Percentiles rank a stretch among this genome's conserved stretches.
These are phyloP conservation scores for Didymella lethalis DNA, from an alignment of 2,329 filamentous ascomycete genomes.

Conservation along the genomic window DNA sequence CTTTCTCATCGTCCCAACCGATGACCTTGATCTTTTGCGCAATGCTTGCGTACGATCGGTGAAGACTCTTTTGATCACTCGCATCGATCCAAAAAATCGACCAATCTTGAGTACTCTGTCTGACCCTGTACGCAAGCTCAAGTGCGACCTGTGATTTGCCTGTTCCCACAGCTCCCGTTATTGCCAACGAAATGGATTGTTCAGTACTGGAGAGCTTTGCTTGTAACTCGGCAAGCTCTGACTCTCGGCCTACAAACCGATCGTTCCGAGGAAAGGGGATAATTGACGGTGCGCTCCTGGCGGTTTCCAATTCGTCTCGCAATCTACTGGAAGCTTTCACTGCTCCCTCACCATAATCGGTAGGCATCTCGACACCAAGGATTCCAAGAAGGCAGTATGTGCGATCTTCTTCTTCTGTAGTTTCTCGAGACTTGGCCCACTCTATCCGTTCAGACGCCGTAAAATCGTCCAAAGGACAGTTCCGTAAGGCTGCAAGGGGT, in stretches of 20 bases:
- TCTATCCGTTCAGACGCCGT: constrained; percentile 22
- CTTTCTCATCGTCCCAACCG: background rate
- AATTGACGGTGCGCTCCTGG: background rate
- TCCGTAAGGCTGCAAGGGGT: constrained; percentile 17
- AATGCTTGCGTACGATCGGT: background rate
- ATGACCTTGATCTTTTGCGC: background rate
- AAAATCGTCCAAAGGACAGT: constrained; percentile 11
- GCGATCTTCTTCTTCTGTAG: constrained; percentile 27
- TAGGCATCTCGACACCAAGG: constrained; percentile 18
- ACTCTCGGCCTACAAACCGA: background rate
- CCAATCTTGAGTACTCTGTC: background rate
- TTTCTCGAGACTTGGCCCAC: constrained; percentile 25
- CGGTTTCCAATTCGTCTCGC: background rate
- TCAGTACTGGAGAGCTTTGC: background rate
- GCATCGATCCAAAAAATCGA: background rate
- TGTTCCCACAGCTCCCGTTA: background rate
- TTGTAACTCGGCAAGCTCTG: background rate
- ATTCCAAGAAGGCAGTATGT: constrained; percentile 28
- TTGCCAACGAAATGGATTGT: background rate
- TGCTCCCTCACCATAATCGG: background rate
- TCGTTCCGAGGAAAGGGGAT: background rate
- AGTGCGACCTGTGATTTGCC: background rate
- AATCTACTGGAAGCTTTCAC: background rate
- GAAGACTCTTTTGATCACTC: background rate
- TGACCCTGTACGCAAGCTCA: background rate